These are phyloP conservation scores for Diaporthe citrichinensis DNA, from an alignment of 2,329 filamentous ascomycete species.

Conservation along the genomic window DNA sequence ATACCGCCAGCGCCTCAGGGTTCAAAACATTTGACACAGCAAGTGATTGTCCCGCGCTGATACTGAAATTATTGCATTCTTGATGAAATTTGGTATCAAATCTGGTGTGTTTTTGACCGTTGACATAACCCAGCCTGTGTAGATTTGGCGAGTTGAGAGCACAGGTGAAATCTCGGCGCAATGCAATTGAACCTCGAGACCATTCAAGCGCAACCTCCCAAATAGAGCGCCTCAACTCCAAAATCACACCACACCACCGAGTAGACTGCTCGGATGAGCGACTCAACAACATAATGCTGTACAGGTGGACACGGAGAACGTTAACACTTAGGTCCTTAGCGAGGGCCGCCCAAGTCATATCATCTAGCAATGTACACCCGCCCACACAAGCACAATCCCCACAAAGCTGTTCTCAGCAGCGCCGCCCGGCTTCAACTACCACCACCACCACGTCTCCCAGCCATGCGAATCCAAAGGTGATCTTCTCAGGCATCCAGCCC, in stretches of 20 bases:
- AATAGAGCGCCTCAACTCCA: not conserved
- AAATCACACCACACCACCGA: not conserved
- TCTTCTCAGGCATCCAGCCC: constrained; percentile 98
- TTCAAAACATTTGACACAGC: not conserved
- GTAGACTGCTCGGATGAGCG: not conserved
- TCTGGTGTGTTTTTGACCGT: not conserved
- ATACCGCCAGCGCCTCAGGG: not conserved
- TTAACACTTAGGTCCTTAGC: not conserved
- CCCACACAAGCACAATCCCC: not conserved
- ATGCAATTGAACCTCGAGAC: not conserved
- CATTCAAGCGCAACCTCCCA: not conserved
- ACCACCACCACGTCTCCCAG: constrained; percentile 34
- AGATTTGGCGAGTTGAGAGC: not conserved
- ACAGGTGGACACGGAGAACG: not conserved
- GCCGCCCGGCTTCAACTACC: constrained; percentile 13
- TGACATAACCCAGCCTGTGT: not conserved
- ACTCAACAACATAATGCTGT: constrained; percentile 23
- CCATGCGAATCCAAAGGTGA: constrained; percentile 57
- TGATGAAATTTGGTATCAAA: not conserved
- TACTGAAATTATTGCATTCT: not conserved
- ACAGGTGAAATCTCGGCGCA: constrained; percentile 26
- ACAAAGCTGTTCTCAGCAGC: constrained; percentile 6
- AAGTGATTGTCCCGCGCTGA: not conserved
- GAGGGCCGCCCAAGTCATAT: not conserved
- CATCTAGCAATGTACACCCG: not conserved